Percentiles rank a stretch among this genome's conserved stretches.
Conservation (phyloP, 1,139 yeast genomes). For the Lodderomyces margitis region DNA sequence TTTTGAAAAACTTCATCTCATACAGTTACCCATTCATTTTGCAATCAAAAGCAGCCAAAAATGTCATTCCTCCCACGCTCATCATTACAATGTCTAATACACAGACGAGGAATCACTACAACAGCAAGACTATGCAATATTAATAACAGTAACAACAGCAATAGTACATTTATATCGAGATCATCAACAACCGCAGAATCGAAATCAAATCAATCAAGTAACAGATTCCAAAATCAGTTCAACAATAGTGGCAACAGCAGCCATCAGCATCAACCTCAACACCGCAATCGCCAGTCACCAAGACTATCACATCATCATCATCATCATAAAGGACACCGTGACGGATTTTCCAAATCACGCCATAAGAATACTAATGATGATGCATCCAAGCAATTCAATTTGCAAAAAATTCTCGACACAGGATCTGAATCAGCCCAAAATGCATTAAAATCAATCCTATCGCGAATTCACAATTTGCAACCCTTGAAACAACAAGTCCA, state of each 20-base stretch:
- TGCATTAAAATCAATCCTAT: slow-evolving; percentile 32
- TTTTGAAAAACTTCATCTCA: not conserved
- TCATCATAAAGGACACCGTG: not conserved
- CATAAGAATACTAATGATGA: too few relatives aligned
- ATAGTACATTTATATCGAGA: slow-evolving; percentile 2
- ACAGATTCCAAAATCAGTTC: slow-evolving; percentile 1
- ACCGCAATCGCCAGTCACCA: not conserved
- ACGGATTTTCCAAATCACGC: not conserved
- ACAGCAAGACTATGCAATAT: not conserved
- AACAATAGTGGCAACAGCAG: not conserved
- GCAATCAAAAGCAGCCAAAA: not conserved
- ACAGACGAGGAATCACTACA: not conserved
- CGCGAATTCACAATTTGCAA: slow-evolving; percentile 18
- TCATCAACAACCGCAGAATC: not conserved
- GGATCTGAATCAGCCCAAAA: slow-evolving; percentile 25
- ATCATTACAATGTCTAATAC: not conserved
- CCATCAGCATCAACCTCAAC: not conserved
- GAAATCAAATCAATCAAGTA: not conserved
- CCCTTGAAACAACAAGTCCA: slow-evolving; percentile 20
- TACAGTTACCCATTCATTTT: not conserved
- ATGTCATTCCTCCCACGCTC: not conserved
- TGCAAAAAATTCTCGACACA: slow-evolving; percentile 13
- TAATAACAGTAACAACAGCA: not conserved
- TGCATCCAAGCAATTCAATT: not conserved
- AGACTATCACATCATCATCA: not conserved